phyloP scores from a whole-genome alignment of 2,329 filamentous ascomycete genomes.

The Fusarium sp. region DNA sequence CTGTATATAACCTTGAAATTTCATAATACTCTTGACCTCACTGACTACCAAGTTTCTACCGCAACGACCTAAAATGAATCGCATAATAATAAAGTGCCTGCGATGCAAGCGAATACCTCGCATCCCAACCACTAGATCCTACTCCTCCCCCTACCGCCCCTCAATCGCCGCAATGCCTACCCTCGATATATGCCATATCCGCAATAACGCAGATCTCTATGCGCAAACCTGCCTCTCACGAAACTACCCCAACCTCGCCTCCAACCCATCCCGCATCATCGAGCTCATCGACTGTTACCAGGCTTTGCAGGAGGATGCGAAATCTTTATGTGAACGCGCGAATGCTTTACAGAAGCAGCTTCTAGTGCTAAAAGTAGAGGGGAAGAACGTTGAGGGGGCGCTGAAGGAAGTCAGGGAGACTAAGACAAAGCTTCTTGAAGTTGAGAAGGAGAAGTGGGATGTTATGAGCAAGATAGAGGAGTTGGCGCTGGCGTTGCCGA shows the following conservation, averaged over 20 bases:
- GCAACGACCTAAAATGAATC: neutral
- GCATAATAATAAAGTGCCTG: neutral
- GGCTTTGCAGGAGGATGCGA: neutral
- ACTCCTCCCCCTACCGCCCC: neutral
- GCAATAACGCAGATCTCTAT: neutral
- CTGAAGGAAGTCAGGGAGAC: neutral
- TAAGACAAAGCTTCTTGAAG: neutral
- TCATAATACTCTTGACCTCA: neutral
- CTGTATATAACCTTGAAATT: fast-evolving
- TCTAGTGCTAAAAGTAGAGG: neutral
- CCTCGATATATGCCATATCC: neutral
- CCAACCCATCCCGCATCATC: neutral
- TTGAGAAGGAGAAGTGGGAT: fast-evolving
- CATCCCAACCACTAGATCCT: fast-evolving
- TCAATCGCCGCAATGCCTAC: neutral
- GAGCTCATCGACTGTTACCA: neutral
- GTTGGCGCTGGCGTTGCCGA: neutral
- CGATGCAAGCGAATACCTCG: neutral
- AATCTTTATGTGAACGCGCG: neutral
- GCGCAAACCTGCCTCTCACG: neutral
- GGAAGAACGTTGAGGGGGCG: neutral
- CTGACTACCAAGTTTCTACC: fast-evolving
- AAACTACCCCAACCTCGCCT: neutral
- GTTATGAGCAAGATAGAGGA: neutral
- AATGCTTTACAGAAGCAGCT: neutral